phyloP scores from a whole-genome alignment of 2,329 filamentous ascomycete genomes.

The Fusarium sterilihyphosum region DNA sequence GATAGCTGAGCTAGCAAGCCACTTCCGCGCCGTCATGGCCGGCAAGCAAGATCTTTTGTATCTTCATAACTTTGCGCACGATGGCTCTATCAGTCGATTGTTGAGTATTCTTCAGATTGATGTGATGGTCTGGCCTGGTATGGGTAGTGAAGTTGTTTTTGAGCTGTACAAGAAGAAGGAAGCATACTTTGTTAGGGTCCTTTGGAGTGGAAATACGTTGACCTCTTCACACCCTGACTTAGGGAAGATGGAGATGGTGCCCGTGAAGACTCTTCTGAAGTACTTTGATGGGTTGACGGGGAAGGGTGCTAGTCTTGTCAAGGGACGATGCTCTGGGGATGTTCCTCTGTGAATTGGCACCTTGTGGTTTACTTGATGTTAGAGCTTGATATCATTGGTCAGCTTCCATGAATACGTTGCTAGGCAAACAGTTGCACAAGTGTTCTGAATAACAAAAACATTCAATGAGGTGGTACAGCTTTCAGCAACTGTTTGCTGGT shows the following conservation, averaged over 20 bases:
- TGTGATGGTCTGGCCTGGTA: slow-evolving; percentile 83
- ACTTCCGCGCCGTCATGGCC: slow-evolving; percentile 65
- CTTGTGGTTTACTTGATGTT: background rate
- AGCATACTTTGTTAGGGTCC: slow-evolving; percentile 68
- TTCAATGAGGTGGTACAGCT: background rate
- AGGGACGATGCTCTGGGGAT: slow-evolving; percentile 43
- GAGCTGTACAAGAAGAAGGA: slow-evolving; percentile 68
- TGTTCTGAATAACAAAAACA: background rate
- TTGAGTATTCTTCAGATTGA: slow-evolving; percentile 74
- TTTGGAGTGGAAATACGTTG: slow-evolving; percentile 76
- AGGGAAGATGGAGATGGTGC: slow-evolving; percentile 77
- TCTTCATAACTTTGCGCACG: slow-evolving; percentile 82
- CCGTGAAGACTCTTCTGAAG: slow-evolving; percentile 68
- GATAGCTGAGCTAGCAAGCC: slow-evolving; percentile 74
- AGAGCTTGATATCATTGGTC: background rate
- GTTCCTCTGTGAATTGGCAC: background rate
- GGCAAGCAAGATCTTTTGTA: slow-evolving; percentile 60
- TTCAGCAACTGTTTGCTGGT: background rate
- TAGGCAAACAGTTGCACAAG: background rate
- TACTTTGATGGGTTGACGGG: slow-evolving; percentile 81
- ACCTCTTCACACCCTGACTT: slow-evolving; percentile 74
- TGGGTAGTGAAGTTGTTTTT: slow-evolving; percentile 81
- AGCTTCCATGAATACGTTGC: background rate
- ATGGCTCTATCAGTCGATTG: slow-evolving; percentile 74
- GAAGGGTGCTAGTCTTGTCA: slow-evolving; percentile 54